These are phyloP conservation scores for Leptodermis oblonga DNA, from an alignment of 257 asterid species.

Conservation along the genomic window DNA sequence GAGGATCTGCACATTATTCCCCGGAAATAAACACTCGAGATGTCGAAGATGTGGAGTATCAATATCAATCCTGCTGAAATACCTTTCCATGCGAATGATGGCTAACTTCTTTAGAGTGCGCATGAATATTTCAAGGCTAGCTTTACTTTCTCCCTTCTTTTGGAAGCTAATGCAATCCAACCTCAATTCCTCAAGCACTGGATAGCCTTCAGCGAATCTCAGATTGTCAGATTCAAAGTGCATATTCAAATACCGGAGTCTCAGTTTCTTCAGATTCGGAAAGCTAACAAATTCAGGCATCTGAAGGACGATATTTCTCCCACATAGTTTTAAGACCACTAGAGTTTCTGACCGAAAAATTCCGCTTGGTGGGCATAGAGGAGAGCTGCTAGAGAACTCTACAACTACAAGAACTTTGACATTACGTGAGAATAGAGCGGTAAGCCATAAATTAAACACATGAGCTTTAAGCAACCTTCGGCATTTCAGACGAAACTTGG, in stretches of 20 bases:
- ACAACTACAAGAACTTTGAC: neutral
- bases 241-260: neutral
- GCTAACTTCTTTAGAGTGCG: neutral
- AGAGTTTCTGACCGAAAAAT: too few species aligned
- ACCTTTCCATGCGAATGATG: neutral
- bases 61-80: neutral
- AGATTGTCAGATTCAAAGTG: neutral
- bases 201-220: neutral
- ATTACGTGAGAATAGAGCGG: neutral
- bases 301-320: neutral
- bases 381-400: neutral
- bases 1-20: too few species aligned
- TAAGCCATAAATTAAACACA: neutral
- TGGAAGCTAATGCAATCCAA: too few species aligned
- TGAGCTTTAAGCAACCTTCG: neutral
- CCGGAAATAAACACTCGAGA: neutral
- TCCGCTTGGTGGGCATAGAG: neutral
- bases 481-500: slow-evolving; percentile 2
- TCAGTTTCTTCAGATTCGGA: neutral
- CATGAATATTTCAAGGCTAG: neutral
- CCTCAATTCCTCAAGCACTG: neutral
- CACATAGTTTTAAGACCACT: neutral
- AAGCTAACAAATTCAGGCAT: neutral
- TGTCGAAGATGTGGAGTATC: neutral
- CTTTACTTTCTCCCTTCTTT: neutral